Evolutionary conservation across 208 protist species (phyloP).

Genomic region (Porcisia hertigi): DNA sequence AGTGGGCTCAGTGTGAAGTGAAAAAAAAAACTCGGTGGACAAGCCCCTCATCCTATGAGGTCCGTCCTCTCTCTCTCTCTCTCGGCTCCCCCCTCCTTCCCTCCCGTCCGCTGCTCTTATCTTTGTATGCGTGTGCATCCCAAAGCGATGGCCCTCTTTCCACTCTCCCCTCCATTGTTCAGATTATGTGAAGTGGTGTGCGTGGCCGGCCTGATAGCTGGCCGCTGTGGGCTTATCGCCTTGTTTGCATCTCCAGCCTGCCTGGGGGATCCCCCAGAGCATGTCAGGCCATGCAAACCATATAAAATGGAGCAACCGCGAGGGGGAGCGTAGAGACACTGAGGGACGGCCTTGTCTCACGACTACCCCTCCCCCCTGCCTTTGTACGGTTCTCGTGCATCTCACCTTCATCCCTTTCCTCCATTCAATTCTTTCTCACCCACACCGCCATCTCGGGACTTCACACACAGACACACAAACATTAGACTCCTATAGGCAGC

Average conservation of each 20-base stretch:
- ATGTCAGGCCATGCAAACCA: no score
- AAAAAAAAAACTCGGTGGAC: neutral
- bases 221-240: no score
- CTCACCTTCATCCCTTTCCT: neutral
- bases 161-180: neutral
- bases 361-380: no score
- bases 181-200: no score
- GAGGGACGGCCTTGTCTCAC: no score
- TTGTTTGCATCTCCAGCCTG: no score
- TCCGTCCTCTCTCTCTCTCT: neutral
- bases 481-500: neutral
- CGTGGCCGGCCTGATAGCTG: no score
- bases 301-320: no score
- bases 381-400: no score
- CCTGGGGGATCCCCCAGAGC: no score
- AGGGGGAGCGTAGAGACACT: no score
- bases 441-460: neutral
- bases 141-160: neutral
- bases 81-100: neutral
- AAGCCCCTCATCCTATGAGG: neutral
- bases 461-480: neutral
- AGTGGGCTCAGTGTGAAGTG: neutral
- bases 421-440: neutral
- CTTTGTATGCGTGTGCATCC: neutral
- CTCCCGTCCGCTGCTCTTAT: neutral